phyloP scores from a whole-genome alignment of 1,139 yeast genomes.

The Casaregolazyma suthepensis region DNA sequence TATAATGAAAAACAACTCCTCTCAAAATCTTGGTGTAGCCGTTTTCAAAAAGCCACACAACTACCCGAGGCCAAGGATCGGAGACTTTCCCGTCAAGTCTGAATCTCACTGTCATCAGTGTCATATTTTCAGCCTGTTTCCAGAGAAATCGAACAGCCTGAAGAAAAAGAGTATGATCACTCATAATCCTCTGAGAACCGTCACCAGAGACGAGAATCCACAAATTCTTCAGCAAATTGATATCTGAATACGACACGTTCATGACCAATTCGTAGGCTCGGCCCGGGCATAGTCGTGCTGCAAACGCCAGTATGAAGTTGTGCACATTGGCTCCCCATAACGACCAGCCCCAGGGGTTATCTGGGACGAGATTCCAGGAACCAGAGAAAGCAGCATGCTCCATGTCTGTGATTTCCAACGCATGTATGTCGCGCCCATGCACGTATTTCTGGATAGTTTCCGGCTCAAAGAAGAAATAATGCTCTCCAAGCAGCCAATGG shows the following conservation, averaged over 20 bases:
- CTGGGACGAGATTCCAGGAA: conserved; percentile 11
- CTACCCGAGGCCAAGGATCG: conserved; percentile 33
- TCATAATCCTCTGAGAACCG: conserved; percentile 29
- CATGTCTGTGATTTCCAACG: not conserved
- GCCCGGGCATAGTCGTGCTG: conserved; percentile 26
- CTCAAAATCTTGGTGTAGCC: conserved; percentile 47
- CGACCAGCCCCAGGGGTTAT: conserved; percentile 24
- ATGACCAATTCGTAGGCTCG: conserved; percentile 18
- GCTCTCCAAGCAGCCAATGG: conserved; percentile 18
- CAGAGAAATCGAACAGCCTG: not conserved
- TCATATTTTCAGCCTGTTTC: not conserved
- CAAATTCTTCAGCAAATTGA: conserved; percentile 36
- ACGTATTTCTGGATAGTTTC: conserved; percentile 13
- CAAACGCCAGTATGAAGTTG: conserved; percentile 21
- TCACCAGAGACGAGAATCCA: conserved; percentile 19
- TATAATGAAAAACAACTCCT: conserved; percentile 52
- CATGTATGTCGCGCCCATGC: conserved; percentile 2
- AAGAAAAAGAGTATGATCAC: not conserved
- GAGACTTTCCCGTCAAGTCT: conserved; percentile 20
- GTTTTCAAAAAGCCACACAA: conserved; percentile 52
- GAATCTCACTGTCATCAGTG: conserved; percentile 41
- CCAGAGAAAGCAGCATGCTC: conserved; percentile 2
- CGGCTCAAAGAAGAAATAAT: conserved; percentile 21
- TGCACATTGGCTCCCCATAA: conserved; percentile 26
- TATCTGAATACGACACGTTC: conserved; percentile 42